Evolutionary conservation across 2,329 filamentous ascomycete species (phyloP).

Genomic region (Huntiella moniliformis): DNA sequence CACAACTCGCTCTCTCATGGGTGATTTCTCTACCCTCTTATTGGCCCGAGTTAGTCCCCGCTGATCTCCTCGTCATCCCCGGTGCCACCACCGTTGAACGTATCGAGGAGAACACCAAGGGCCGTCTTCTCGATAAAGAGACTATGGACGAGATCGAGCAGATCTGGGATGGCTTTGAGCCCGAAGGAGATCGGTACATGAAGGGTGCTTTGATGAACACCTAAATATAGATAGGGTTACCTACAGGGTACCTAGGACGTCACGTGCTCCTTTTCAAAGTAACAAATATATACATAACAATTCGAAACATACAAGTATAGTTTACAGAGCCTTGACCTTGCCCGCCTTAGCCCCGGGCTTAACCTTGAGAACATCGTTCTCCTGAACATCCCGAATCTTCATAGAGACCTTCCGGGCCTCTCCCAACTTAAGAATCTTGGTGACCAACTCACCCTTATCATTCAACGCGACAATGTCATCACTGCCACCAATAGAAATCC

Average conservation of each 20-base stretch:
- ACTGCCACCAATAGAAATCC: constrained; percentile 73
- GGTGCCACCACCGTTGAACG: constrained; percentile 38
- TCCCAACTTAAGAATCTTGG: constrained; percentile 54
- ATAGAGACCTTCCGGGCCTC: constrained; percentile 22
- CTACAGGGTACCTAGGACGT: no score
- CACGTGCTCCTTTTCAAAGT: no score
- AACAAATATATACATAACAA: constrained; percentile 1
- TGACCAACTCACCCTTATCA: constrained; percentile 43
- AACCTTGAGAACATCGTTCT: not conserved
- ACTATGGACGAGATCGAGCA: constrained; percentile 33
- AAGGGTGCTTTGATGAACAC: constrained; percentile 20
- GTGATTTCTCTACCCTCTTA: constrained; percentile 28
- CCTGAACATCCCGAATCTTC: constrained; percentile 1
- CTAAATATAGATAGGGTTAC: constrained; percentile 13
- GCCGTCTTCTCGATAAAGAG: constrained; percentile 28
- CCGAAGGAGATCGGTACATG: constrained; percentile 31
- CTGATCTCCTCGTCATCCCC: constrained; percentile 32
- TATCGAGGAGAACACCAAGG: constrained; percentile 40
- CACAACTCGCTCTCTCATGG: constrained; percentile 52
- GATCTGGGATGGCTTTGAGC: constrained; percentile 28
- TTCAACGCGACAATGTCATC: constrained; percentile 68
- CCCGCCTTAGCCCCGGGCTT: not conserved
- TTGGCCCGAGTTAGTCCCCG: constrained; percentile 31
- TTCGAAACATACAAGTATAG: not conserved
- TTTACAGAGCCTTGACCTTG: constrained; percentile 4